A percentile compares a stretch with the other conserved stretches of the same genome.
phyloP scores from a whole-genome alignment of 73 alveolate genomes.

The Uronychia binucleata region DNA sequence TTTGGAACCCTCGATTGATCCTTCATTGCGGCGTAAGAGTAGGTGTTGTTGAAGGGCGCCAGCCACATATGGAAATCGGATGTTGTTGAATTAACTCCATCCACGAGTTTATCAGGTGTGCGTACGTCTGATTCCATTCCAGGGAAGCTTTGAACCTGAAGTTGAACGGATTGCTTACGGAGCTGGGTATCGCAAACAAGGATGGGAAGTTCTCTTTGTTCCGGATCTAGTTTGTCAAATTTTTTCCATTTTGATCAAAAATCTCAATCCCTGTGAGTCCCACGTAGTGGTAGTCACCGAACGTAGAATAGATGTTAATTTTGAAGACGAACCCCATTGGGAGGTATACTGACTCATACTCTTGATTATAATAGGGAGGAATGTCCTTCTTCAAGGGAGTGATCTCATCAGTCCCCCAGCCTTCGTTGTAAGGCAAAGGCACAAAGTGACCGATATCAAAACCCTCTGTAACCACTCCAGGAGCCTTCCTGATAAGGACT shows the following conservation, averaged over 20 bases:
- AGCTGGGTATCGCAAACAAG: not conserved
- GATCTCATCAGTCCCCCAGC: conserved; percentile 49
- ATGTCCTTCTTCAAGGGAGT: conserved; percentile 20
- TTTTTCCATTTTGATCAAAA: conserved; percentile 64
- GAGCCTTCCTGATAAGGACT: conserved; percentile 72
- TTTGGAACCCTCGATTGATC: conserved; percentile 62
- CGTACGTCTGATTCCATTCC: conserved; percentile 78
- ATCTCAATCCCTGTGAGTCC: conserved; percentile 86
- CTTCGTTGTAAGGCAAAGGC: conserved; percentile 59
- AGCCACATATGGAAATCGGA: conserved; percentile 90
- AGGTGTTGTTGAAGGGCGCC: conserved; percentile 79
- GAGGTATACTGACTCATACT: conserved; percentile 66
- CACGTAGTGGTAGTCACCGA: conserved; percentile 85
- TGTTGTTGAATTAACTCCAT: conserved; percentile 74
- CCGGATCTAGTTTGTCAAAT: conserved; percentile 32
- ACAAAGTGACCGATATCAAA: conserved; percentile 71
- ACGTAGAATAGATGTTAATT: conserved; percentile 70
- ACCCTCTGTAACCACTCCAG: conserved; percentile 52
- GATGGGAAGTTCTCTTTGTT: conserved; percentile 1
- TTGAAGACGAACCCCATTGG: conserved; percentile 74
- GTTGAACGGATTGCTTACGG: no score
- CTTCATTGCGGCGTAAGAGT: conserved; percentile 58
- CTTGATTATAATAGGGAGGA: conserved; percentile 30
- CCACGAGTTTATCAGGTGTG: conserved; percentile 73
- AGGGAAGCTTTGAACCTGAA: conserved; percentile 31